phyloP scores from a whole-genome alignment of 2,329 filamentous ascomycete genomes.

The Phyllosticta citriasiana region DNA sequence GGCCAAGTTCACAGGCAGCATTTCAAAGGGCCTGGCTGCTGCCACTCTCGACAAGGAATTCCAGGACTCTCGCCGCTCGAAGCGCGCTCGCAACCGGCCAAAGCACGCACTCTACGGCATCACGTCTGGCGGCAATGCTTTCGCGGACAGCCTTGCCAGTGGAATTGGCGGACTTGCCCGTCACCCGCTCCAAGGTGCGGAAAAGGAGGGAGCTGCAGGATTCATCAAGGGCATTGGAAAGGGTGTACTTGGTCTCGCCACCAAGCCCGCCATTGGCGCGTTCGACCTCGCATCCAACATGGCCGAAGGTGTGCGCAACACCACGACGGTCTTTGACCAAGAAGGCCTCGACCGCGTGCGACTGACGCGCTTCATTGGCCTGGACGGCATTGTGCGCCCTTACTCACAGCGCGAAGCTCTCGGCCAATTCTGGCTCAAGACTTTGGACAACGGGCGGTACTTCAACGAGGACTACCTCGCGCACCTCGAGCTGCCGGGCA shows the following conservation, averaged over 20 bases:
- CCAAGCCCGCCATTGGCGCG: constrained; percentile 92
- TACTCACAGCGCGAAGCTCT: constrained; percentile 93
- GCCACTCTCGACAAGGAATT: constrained; percentile 98
- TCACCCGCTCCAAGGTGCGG: constrained; percentile 89
- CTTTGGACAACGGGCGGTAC: constrained; percentile 92
- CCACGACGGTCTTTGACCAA: constrained; percentile 93
- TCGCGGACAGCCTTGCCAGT: constrained; percentile 84
- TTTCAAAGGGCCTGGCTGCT: constrained; percentile 91
- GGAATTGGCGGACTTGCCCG: constrained; percentile 88
- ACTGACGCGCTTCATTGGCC: constrained; percentile 83
- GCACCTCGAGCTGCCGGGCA: constrained; percentile 80
- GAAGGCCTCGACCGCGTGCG: constrained; percentile 90
- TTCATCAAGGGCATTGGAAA: constrained; percentile 98
- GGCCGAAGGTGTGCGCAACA: constrained; percentile 95
- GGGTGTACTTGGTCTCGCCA: constrained; percentile 85
- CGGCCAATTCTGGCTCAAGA: constrained; percentile 98
- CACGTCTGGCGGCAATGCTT: constrained; percentile 87
- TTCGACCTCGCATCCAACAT: constrained; percentile 96
- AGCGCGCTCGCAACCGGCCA: constrained; percentile 80
- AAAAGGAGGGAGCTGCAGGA: constrained; percentile 85
- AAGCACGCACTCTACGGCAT: constrained; percentile 97
- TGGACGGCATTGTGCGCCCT: constrained; percentile 86
- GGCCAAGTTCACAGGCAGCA: constrained; percentile 93
- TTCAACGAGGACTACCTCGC: constrained; percentile 98
- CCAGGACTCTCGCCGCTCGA: constrained; percentile 91